A percentile compares a stretch with the other conserved stretches of the same genome.
Conservation (phyloP, 495 filamentous ascomycete genomes). For the Pseudevernia furfuracea region DNA sequence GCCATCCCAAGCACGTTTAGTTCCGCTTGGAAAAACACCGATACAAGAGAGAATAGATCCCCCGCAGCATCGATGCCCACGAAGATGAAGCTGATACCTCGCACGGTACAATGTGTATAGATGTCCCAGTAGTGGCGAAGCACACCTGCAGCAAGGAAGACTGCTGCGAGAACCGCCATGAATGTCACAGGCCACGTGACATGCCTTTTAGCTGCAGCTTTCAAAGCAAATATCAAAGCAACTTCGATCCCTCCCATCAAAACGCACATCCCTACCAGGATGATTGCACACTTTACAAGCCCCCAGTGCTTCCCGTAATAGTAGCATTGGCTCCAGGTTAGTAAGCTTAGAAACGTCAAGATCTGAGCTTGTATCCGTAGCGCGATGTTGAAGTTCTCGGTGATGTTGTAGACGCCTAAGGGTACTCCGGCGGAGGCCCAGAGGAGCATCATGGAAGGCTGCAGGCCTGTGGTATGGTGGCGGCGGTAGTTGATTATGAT, state of each 20-base stretch:
- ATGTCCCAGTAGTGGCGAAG: slow-evolving; percentile 54
- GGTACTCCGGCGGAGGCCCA: slow-evolving; percentile 59
- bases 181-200: slow-evolving; percentile 48
- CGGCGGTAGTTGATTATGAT: slow-evolving; percentile 56
- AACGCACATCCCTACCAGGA: slow-evolving; percentile 35
- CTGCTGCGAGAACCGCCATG: slow-evolving; percentile 54
- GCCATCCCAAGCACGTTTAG: slow-evolving; percentile 51
- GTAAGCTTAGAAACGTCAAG: slow-evolving; percentile 50
- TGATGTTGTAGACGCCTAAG: slow-evolving; percentile 59
- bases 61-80: slow-evolving; percentile 57
- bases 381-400: slow-evolving; percentile 52
- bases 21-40: slow-evolving; percentile 49
- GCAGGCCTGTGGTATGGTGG: slow-evolving; percentile 51
- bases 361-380: slow-evolving; percentile 55
- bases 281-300: slow-evolving; percentile 33
- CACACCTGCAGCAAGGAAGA: slow-evolving; percentile 48
- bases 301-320: slow-evolving; percentile 47
- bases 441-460: slow-evolving; percentile 58
- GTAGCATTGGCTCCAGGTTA: slow-evolving; percentile 58
- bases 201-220: slow-evolving; percentile 28
- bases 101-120: slow-evolving; percentile 49
- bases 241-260: slow-evolving; percentile 45
- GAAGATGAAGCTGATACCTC: slow-evolving; percentile 60
- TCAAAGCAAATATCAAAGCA: slow-evolving; percentile 44
- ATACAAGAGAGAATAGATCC: slow-evolving; percentile 54